These are phyloP conservation scores for Lactarius pseudohatsudake DNA, from an alignment of 768 basidiomycete genomes.

Conservation along the genomic window DNA sequence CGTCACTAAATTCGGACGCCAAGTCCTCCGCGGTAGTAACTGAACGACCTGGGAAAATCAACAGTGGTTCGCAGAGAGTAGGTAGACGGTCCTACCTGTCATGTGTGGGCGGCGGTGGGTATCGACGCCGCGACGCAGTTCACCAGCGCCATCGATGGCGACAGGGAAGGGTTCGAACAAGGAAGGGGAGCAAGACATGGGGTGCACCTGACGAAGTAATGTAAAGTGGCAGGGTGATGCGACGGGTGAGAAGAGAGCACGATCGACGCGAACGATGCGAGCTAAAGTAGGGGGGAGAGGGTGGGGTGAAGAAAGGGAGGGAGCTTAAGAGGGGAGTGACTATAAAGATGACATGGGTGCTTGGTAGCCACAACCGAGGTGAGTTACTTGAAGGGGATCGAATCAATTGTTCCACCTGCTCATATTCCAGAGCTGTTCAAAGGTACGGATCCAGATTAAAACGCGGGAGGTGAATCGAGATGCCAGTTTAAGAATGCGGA, in stretches of 20 bases:
- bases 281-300: conserved; percentile 6
- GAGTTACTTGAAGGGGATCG: conserved; percentile 28
- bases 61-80: not conserved
- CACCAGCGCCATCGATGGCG: conserved; percentile 12
- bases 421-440: conserved; percentile 21
- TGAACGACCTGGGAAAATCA: not conserved
- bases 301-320: conserved; percentile 13
- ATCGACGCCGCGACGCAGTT: conserved; percentile 18
- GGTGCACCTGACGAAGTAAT: conserved; percentile 6
- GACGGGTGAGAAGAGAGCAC: conserved; percentile 6
- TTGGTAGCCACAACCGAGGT: conserved; percentile 30
- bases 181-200: conserved; percentile 22
- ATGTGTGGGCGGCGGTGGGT: conserved; percentile 12
- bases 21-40: conserved; percentile 11
- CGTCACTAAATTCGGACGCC: conserved; percentile 15
- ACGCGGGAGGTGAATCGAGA: conserved; percentile 24
- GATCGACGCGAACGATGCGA: not conserved
- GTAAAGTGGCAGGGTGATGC: not conserved
- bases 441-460: conserved; percentile 24
- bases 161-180: conserved; percentile 26
- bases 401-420: conserved; percentile 28
- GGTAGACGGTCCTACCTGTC: conserved; percentile 1
- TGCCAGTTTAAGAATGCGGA: conserved; percentile 16
- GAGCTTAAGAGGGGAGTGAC: conserved; percentile 12
- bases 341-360: conserved; percentile 29